Base-by-base conservation (phyloP, 1,284 basidiomycete genomes). In the Moesziomyces sp. region DNA sequence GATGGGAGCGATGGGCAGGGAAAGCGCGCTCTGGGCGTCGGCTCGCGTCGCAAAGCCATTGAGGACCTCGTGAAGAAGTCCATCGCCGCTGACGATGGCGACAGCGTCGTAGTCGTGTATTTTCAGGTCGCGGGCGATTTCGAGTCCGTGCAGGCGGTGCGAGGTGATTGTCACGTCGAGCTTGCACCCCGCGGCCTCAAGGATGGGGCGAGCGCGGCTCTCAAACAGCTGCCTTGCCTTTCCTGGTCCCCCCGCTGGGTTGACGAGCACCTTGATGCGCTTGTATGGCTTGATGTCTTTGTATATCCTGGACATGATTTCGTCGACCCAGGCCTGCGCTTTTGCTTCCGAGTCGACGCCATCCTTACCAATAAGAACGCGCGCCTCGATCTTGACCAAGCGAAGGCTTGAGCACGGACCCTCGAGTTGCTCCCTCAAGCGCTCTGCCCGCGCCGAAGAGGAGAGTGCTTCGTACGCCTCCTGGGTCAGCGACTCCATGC, bases 31-130 rank as follows among this genome's bases (percentile, higher is more conserved):
- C 19, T 86, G 84, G 0, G 92, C 91, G 54, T 92, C 88, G 10
- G 87, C 82, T 56, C 94, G 90, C 45, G 88, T 86, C 0, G 92
- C 91, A 51, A 97, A 89, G 3, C 95, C 97, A 81, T 99, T 98
- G 80, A 97, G 82, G n/a, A 96, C 87, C 85, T 98, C 95, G 81
- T 95, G 93, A 9, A 94, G 82, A 45, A 94, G 87, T 6, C 95
- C 95, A 82, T 98, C 95, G 0, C 95, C 95, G 0, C 93, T 94
- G 23, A 96, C 89, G 9, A 90, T 86, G n/a, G 93, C 88, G 35
- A 97, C 85, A 0, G 90, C 93, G 77, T 87, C 87, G 72, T 57
- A 78, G 93, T 66, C 44, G 11, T 88, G 86, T 1, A 94, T 85
- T 0, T 88, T 80, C 30, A 94, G 85, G 0, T 87, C 85, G 63